phyloP scores from a whole-genome alignment of 2,329 filamentous ascomycete genomes.

The Ampelomyces quisqualis region DNA sequence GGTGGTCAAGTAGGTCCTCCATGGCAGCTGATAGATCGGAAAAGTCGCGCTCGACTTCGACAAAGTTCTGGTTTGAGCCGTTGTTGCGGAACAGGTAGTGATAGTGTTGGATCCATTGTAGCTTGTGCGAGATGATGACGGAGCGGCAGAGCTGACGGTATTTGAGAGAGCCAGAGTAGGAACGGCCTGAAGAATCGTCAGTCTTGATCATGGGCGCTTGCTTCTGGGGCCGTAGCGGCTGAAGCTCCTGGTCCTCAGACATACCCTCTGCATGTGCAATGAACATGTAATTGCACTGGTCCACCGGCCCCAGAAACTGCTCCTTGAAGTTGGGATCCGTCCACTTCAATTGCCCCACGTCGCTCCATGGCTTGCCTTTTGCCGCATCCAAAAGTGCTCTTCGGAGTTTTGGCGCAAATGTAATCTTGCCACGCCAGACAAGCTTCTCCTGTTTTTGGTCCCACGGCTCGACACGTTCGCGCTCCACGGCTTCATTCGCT shows the following conservation, averaged over 20 bases:
- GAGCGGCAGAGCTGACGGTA: slow-evolving; percentile 55
- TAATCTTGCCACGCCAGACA: slow-evolving; percentile 39
- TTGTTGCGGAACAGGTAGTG: slow-evolving; percentile 34
- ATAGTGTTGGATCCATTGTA: slow-evolving; percentile 40
- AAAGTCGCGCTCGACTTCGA: slow-evolving; percentile 41
- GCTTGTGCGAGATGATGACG: slow-evolving; percentile 38
- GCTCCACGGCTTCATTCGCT: slow-evolving; percentile 26
- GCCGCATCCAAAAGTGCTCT: slow-evolving; percentile 32
- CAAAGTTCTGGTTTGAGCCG: slow-evolving; percentile 37
- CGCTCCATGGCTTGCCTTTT: slow-evolving; percentile 35
- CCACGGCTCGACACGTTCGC: slow-evolving; percentile 34
- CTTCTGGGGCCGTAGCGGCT: background rate
- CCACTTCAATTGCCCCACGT: slow-evolving; percentile 37
- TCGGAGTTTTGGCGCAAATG: slow-evolving; percentile 33
- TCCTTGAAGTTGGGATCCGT: slow-evolving; percentile 33
- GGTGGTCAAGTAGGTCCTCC: slow-evolving; percentile 34
- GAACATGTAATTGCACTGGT: slow-evolving; percentile 58
- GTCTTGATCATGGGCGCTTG: slow-evolving; percentile 15
- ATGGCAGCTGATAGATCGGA: slow-evolving; percentile 32
- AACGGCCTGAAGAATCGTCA: slow-evolving; percentile 24
- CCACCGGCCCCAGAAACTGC: slow-evolving; percentile 52
- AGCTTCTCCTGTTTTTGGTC: slow-evolving; percentile 37
- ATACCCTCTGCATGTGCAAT: slow-evolving; percentile 56
- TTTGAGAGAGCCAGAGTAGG: slow-evolving; percentile 56
- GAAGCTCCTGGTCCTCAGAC: slow-evolving; percentile 12